A percentile compares a stretch with the other conserved stretches of the same genome.
phyloP scores from a whole-genome alignment of 306 rosid species.

The Cicer bijugum region DNA sequence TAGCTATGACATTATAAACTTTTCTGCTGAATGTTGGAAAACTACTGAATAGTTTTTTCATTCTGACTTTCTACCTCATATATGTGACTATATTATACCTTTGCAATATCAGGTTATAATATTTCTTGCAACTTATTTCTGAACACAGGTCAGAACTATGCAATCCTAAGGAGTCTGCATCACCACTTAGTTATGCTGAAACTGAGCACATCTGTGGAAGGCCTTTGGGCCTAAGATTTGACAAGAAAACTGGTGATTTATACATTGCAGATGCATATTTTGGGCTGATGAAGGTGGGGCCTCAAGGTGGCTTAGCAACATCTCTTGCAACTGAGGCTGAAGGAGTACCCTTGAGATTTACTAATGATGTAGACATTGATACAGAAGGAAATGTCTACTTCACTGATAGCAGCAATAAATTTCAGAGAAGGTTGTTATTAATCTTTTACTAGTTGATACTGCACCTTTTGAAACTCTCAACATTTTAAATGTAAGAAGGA shows the following conservation, averaged over 20 bases:
- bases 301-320: conserved; percentile 88
- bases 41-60: conserved; percentile 8
- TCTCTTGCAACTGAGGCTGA: conserved; percentile 77
- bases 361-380: conserved; percentile 86
- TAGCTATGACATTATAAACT: not conserved
- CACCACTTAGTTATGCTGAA: conserved; percentile 60
- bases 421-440: conserved; percentile 64
- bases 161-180: conserved; percentile 62
- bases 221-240: conserved; percentile 89
- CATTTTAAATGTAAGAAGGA: conserved; percentile 18
- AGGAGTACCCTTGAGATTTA: conserved; percentile 73
- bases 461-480: conserved; percentile 23
- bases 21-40: not conserved
- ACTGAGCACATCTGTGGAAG: conserved; percentile 89
- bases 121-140: conserved; percentile 38
- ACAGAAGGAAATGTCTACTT: conserved; percentile 73
- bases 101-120: not conserved
- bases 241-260: conserved; percentile 83
- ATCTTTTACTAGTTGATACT: conserved; percentile 21
- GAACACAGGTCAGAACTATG: conserved; percentile 72
- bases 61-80: not conserved
- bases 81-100: not conserved
- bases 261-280: conserved; percentile 93
- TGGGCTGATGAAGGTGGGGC: conserved; percentile 83
- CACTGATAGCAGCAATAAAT: conserved; percentile 73